A percentile compares a stretch with the other conserved stretches of the same genome.
Evolutionary conservation across 768 basidiomycete species (phyloP).

Genomic region (Psilocybe cubensis): DNA sequence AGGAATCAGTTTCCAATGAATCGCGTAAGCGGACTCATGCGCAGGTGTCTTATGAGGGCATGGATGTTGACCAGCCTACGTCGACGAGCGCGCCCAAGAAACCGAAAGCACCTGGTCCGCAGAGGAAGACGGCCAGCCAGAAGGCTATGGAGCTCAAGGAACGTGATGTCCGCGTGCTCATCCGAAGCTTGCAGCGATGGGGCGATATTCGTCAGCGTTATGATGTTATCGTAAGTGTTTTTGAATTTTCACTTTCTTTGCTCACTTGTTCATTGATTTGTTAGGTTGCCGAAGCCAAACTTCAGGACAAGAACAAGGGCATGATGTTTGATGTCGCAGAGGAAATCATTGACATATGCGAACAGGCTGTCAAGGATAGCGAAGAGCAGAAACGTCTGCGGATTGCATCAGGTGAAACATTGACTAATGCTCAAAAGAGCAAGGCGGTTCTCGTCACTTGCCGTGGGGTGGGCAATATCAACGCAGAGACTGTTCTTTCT

Average conservation of each 20-base stretch:
- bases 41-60: slow-evolving; percentile 88
- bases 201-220: slow-evolving; percentile 96
- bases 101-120: slow-evolving; percentile 69
- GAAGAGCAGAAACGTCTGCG: slow-evolving; percentile 79
- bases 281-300: slow-evolving; percentile 86
- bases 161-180: slow-evolving; percentile 93
- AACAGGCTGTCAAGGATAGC: slow-evolving; percentile 81
- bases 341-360: slow-evolving; percentile 88
- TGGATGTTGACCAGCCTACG: slow-evolving; percentile 82
- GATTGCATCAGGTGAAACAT: slow-evolving; percentile 81
- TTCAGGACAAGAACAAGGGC: slow-evolving; percentile 91
- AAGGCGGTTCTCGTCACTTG: slow-evolving; percentile 95
- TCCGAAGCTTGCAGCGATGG: slow-evolving; percentile 96
- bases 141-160: slow-evolving; percentile 97
- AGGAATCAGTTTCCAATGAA: slow-evolving; percentile 71
- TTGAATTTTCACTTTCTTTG: slow-evolving; percentile 3
- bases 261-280: not conserved
- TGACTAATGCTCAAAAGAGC: slow-evolving; percentile 93
- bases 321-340: slow-evolving; percentile 92
- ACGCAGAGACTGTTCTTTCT: slow-evolving; percentile 95
- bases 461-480: slow-evolving; percentile 90
- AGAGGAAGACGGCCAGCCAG: slow-evolving; percentile 90
- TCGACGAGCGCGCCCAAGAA: slow-evolving; percentile 71
- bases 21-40: slow-evolving; percentile 85
- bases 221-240: slow-evolving; percentile 81